These are phyloP conservation scores for Saraca asoca DNA, from an alignment of 331 rosid species.

Conservation along the genomic window DNA sequence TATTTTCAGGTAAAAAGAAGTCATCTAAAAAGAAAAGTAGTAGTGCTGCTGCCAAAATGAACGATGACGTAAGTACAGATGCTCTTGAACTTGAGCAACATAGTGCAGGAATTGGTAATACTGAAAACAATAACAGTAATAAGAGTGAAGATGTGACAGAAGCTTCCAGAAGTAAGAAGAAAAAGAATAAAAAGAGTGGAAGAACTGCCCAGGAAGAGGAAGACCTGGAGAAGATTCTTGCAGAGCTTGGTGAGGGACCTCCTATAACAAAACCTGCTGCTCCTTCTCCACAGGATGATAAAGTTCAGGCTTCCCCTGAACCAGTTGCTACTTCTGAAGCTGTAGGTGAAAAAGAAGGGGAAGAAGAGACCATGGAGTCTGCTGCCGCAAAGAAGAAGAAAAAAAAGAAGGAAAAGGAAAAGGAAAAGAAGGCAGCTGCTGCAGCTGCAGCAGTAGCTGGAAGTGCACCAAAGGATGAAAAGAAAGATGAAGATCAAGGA, in stretches of 20 bases:
- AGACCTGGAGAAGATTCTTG: slow-evolving; percentile 88
- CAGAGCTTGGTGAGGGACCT: slow-evolving; percentile 83
- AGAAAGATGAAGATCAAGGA: slow-evolving; percentile 46
- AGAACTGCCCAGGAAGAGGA: slow-evolving; percentile 97
- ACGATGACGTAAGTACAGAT: slow-evolving; percentile 48
- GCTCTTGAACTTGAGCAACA: slow-evolving; percentile 47
- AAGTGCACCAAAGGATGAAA: slow-evolving; percentile 41
- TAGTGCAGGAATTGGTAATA: slow-evolving; percentile 38
- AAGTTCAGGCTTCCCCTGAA: slow-evolving; percentile 59
- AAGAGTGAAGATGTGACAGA: slow-evolving; percentile 62
- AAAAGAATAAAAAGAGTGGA: slow-evolving; percentile 88
- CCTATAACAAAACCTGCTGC: slow-evolving; percentile 43
- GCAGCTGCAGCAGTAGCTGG: slow-evolving; percentile 54
- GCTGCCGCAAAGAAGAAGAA: slow-evolving; percentile 97
- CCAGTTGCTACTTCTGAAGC: slow-evolving; percentile 44
- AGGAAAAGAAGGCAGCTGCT: slow-evolving; percentile 80
- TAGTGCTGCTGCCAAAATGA: slow-evolving; percentile 38
- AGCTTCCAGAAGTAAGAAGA: slow-evolving; percentile 77
- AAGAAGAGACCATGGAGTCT: slow-evolving; percentile 77
- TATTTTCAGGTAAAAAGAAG: slow-evolving; percentile 86
- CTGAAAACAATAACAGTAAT: slow-evolving; percentile 38
- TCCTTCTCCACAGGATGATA: slow-evolving; percentile 48
- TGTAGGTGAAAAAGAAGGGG: slow-evolving; percentile 67
- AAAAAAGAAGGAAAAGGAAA: slow-evolving; percentile 81
- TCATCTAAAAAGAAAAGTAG: slow-evolving; percentile 75